Conservation (phyloP, 352 stramenopile genomes). For the Globisporangium alternatum region DNA sequence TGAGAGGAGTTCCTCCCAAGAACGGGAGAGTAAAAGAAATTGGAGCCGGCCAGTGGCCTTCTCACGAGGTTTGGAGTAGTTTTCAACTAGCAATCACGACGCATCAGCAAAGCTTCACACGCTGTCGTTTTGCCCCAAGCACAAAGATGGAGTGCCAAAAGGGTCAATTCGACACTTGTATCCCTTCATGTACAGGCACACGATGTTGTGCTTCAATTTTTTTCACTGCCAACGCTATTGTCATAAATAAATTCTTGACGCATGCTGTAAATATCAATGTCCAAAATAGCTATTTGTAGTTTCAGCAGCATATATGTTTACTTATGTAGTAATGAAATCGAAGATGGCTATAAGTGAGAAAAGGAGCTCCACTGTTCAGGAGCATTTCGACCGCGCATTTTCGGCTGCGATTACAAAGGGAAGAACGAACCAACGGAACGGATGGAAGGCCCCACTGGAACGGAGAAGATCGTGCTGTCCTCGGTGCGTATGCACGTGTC, state of each 20-base stretch:
- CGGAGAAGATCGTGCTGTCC: slow-evolving; percentile 77
- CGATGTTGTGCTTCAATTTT: background rate
- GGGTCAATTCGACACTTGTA: fast-evolving
- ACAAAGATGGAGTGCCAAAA: slow-evolving; percentile 63
- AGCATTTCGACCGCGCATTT: slow-evolving; percentile 8
- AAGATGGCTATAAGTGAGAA: too few species aligned
- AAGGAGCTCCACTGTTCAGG: background rate
- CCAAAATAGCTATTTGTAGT: too few species aligned
- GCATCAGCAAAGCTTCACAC: slow-evolving; percentile 92
- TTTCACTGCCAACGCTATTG: background rate
- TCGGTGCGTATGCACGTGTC: slow-evolving; percentile 35
- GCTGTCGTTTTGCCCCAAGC: slow-evolving; percentile 93
- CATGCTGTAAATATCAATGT: too few species aligned
- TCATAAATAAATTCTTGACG: background rate
- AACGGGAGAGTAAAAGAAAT: slow-evolving; percentile 88
- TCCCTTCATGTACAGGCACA: background rate
- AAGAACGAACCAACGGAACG: slow-evolving; percentile 22
- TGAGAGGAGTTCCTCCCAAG: slow-evolving; percentile 34
- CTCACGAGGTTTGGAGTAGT: slow-evolving; percentile 91
- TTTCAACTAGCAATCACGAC: slow-evolving; percentile 95
- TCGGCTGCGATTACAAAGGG: background rate
- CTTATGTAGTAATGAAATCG: too few species aligned
- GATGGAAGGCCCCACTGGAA: slow-evolving; percentile 64
- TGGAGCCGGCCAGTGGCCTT: slow-evolving; percentile 88
- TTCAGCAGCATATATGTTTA: too few species aligned